Base-by-base conservation (phyloP, 75 land plant genomes). In the Azolla pinnata region DNA sequence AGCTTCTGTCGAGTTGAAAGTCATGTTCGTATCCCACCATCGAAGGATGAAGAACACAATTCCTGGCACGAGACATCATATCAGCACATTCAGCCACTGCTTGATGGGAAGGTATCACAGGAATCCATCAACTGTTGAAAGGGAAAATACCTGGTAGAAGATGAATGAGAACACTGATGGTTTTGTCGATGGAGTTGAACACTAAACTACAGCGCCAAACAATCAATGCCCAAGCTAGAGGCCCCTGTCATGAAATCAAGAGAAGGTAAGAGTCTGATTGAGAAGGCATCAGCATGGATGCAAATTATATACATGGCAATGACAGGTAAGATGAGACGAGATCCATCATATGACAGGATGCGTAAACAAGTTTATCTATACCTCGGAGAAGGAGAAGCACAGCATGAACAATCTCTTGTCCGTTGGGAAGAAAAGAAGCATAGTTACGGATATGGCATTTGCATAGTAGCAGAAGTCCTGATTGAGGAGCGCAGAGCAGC, bases 381-480 rank as follows among this genome's bases (percentile, higher is more conserved):
- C 97, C 77, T 92, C 97, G 31, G 97, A 79, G 74, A 92, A 92
- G 33, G 97, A 79, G 65, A 92, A 92, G 76, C 97, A 87, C 48
- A 92, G 75, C 86, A 92, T 85, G 69, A 92, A 92, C 61, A 92
- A 70, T 67, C 82, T 92, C 61, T 92, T 89, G 67, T 84, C 80
- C 29, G 24, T 80, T 63, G 93, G 97, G 65, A 66, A 84, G 14
- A 76, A 62, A 19, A 92, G 76, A 19, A 92, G 79, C 72, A 75
- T 80, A 29, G 79, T 75, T 47, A 92, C 29, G 67, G 84, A 84
- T 10, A 92, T 81, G 26, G 80, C 81, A 62, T 92, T 92, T 55
- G 97, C 97, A 73, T 87, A 92, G 75, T 92, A 92, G 75, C 97
- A 92, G 59, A 92, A 92, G 56, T 92, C 97, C 97, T 92, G 86